These are phyloP conservation scores for Podaxis sp. DNA, from an alignment of 768 basidiomycete genomes.

Conservation along the genomic window DNA sequence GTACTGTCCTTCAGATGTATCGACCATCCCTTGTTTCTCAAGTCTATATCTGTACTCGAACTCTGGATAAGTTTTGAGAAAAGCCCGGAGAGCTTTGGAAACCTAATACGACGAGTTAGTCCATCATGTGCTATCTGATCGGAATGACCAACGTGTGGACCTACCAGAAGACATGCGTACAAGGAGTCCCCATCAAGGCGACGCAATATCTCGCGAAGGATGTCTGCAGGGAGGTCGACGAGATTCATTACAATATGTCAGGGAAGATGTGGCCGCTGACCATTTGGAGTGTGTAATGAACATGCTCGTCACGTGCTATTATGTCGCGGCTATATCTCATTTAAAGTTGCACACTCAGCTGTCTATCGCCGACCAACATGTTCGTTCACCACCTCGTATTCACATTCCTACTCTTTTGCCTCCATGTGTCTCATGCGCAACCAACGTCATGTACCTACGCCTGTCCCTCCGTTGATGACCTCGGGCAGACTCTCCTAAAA, in stretches of 20 bases:
- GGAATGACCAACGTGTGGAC: not conserved
- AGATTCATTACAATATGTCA: not conserved
- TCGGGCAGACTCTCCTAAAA: constrained; percentile 1
- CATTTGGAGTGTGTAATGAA: not conserved
- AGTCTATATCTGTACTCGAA: constrained; percentile 13
- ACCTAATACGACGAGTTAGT: not conserved
- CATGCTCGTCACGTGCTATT: not conserved
- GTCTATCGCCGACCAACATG: not conserved
- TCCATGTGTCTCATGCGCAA: not conserved
- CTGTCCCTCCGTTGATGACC: not conserved
- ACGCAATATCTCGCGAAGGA: constrained; percentile 8
- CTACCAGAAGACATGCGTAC: not conserved
- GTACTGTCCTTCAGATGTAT: not conserved
- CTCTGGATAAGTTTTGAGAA: not conserved
- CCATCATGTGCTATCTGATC: not conserved
- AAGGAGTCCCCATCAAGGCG: constrained; percentile 2
- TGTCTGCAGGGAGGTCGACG: constrained; percentile 5
- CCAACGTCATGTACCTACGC: not conserved
- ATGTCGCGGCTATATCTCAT: not conserved
- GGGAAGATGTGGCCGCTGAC: not conserved
- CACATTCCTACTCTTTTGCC: not conserved
- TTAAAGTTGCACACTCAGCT: not conserved
- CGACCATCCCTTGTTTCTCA: constrained; percentile 6
- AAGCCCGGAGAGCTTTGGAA: not conserved
- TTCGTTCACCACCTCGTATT: not conserved